Base-by-base conservation (phyloP, 2,329 filamentous ascomycete genomes). In the Exophiala lecanii-corni region DNA sequence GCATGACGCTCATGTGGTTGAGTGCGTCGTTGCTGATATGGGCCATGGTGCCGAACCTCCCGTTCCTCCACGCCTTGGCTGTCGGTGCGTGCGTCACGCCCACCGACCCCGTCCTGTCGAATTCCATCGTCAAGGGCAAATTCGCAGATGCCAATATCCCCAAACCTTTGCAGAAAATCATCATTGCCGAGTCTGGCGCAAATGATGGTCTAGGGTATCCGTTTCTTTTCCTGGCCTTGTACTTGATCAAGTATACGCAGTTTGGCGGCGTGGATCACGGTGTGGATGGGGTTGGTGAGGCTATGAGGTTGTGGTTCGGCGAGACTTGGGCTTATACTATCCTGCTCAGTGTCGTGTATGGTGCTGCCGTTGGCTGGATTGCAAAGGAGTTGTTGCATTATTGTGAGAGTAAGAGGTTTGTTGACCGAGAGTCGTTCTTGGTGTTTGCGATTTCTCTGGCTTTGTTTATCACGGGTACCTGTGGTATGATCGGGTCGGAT, bases 121-220 rank as follows among this genome's bases (percentile, higher is more conserved):
- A 92, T 51, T 85, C 85, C 2, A 94, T 95, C 44, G 87, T 95
- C 34, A 95, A 95, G 68, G 89, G 89, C 21, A 89, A 86, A 56
- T 96, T 94, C 59, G 89, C 89, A 1, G 89, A 95, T 58, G 84
- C 89, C 57, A 92, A 95, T 60, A 82, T 95, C 13, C 88, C 89
- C 0, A 82, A 81, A 44, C 77, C 82, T 19, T 69, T 96, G 36
- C 88, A 94, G 67, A 81, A 84, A 51, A 86, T 88, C 55, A 86
- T 88, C 57, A 76, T 85, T 36, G 83, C 81, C 23, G 89, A 96
- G 66, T 89, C 85, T 0, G 89, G 89, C 2, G 85, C 87, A 1
- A 95, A 95, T 57, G 89, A 95, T 64, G 89, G 89, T 0, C 72
- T 91, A 25, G 88, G 88, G 0, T 95, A 95, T 56, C 89, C 88